Percentiles rank a stretch among this genome's conserved stretches.
Evolutionary conservation across 345 rosid species (phyloP).

Genomic region (Sisymbrium altissimum): DNA sequence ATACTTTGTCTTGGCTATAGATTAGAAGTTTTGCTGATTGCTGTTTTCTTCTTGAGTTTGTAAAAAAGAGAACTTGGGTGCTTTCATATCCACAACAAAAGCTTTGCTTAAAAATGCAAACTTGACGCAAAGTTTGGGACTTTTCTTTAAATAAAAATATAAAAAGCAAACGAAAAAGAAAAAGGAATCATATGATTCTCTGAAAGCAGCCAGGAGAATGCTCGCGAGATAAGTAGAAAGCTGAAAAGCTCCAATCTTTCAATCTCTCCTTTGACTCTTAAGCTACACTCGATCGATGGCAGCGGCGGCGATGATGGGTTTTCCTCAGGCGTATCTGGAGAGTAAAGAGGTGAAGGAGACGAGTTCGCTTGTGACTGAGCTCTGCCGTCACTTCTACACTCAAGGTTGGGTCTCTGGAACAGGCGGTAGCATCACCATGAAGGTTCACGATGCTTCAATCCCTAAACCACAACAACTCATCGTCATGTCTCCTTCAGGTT

Average conservation of each 20-base stretch:
- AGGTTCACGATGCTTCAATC: constrained; percentile 73
- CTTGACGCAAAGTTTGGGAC: constrained; percentile 9
- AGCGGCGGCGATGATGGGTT: constrained; percentile 36
- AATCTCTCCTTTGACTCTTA: neutral
- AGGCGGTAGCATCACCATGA: constrained; percentile 87
- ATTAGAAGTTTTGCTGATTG: neutral
- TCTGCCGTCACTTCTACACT: constrained; percentile 79
- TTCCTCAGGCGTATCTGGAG: constrained; percentile 67
- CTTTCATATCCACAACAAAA: constrained; percentile 28
- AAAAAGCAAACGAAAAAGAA: neutral
- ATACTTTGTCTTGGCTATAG: constrained; percentile 64
- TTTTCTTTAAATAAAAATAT: neutral
- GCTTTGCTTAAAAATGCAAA: neutral
- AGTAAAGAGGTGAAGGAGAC: constrained; percentile 62
- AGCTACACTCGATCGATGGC: constrained; percentile 2
- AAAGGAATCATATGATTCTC: constrained; percentile 22
- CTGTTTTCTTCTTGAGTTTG: constrained; percentile 24
- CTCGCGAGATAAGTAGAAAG: neutral
- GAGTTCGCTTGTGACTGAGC: constrained; percentile 59
- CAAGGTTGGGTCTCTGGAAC: constrained; percentile 98
- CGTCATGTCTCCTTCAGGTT: constrained; percentile 98
- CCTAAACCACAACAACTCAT: constrained; percentile 74
- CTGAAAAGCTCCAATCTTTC: neutral
- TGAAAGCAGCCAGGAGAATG: constrained; percentile 5
- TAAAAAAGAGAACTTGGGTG: constrained; percentile 18